Evolutionary conservation across 306 rosid species (phyloP).

Genomic region (Cicer judaicum): DNA sequence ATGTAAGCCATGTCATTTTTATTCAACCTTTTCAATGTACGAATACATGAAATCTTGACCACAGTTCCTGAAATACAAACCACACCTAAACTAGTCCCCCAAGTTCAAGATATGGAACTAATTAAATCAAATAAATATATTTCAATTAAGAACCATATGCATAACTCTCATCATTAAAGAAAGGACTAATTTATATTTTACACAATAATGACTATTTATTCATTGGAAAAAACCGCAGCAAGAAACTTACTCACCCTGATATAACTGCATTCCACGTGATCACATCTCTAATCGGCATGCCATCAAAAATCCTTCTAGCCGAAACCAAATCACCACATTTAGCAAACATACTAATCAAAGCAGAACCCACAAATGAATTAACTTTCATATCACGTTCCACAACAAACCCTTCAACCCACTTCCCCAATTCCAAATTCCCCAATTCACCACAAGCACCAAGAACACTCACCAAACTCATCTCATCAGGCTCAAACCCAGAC

Average conservation of each 20-base stretch:
- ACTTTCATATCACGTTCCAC: constrained; percentile 53
- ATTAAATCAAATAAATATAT: not conserved
- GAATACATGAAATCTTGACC: not conserved
- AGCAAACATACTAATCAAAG: constrained; percentile 78
- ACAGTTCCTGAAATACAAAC: not conserved
- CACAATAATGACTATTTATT: not conserved
- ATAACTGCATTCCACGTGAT: constrained; percentile 92
- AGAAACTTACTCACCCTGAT: constrained; percentile 66
- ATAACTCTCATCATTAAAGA: not conserved
- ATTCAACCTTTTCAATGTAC: not conserved
- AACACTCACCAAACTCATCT: constrained; percentile 76
- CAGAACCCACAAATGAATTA: constrained; percentile 77
- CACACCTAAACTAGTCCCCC: not conserved
- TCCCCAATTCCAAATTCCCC: constrained; percentile 74
- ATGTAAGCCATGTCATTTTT: not conserved
- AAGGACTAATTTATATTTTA: not conserved
- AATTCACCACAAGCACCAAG: constrained; percentile 86
- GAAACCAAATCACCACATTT: constrained; percentile 80
- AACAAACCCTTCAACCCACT: constrained; percentile 77
- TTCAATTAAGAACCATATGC: not conserved
- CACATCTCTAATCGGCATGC: constrained; percentile 61
- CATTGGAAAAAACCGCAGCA: not conserved
- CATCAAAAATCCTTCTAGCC: constrained; percentile 75
- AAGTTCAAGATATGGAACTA: not conserved
- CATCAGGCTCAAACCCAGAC: constrained; percentile 70